Conservation (phyloP, 1,139 yeast species). For the Pneumocystis sp. region DNA sequence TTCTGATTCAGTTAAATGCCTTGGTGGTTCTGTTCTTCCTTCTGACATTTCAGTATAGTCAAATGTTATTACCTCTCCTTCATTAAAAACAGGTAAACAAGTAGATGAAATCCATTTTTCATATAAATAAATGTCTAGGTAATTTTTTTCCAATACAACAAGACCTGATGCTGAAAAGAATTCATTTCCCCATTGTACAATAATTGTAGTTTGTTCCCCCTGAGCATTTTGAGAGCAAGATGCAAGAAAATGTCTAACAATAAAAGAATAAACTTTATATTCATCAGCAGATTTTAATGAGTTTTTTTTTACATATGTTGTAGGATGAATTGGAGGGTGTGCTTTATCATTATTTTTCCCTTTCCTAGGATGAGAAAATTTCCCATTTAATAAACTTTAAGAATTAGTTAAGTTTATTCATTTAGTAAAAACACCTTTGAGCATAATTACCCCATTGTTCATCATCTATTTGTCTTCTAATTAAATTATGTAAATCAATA, state of each 20-base stretch:
- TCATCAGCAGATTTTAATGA: constrained; percentile 35
- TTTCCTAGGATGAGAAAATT: constrained; percentile 47
- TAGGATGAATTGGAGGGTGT: constrained; percentile 97
- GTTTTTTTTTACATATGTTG: constrained; percentile 27
- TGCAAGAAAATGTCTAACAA: constrained; percentile 75
- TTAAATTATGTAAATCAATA: constrained; percentile 51
- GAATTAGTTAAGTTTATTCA: constrained; percentile 15
- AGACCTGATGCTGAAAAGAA: constrained; percentile 55
- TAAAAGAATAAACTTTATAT: constrained; percentile 68
- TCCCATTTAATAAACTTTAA: constrained; percentile 20
- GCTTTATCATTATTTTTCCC: constrained; percentile 88
- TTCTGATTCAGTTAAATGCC: constrained; percentile 79
- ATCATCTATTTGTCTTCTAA: constrained; percentile 42
- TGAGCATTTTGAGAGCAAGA: constrained; percentile 84
- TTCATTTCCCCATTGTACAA: constrained; percentile 66
- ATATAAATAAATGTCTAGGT: constrained; percentile 65
- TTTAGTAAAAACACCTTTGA: constrained; percentile 11
- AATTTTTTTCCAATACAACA: constrained; percentile 56
- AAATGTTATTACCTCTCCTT: constrained; percentile 43
- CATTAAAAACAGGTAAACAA: constrained; percentile 48
- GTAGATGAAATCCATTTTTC: constrained; percentile 57
- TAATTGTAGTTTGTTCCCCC: constrained; percentile 53
- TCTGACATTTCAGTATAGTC: constrained; percentile 44
- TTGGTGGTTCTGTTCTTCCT: constrained; percentile 72
- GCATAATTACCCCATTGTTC: constrained; percentile 39